Evolutionary conservation across 2,329 filamentous ascomycete species (phyloP), one percentile per base, ranked within the genome.

Genomic region (Fusarium sp.): DNA sequence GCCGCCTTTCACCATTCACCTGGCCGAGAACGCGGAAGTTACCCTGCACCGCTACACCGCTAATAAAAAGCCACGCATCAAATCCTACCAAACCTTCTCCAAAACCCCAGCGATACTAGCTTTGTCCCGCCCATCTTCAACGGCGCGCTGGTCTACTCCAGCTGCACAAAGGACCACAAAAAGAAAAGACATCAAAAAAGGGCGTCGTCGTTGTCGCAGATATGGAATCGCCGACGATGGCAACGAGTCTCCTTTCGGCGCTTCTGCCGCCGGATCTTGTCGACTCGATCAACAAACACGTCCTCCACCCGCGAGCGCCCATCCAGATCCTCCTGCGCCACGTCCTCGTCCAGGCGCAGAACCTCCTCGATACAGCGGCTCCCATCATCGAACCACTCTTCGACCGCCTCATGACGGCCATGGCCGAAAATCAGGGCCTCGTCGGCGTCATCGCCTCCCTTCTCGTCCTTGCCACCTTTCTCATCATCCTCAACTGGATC

Each of bases 401-500:
- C 64, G 85, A 88, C 78, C 83, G 82, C 66, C 74, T 79, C 10
- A 67, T 84, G 61, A 71, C 78, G 34, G 71, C 81, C 20, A 79
- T 85, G 37, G 76, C 78, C 41, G 81, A 81, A 25, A 81, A 84
- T 78, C 80, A 83, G 75, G 80, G 80, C 50, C 69, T 80, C 50
- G 76, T 81, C 68, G 79, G 80, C 62, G 66, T 81, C 62, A 67
- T 83, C 59, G 76, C 82, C 14, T 80, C 82, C 56, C 77, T 83
- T 39, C 76, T 81, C 32, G 71, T 83, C 16, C 71, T 84, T 65
- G 83, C 92, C 52, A 76, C 91, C 34, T 83, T 91, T 65, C 82
- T 96, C 61, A 86, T 95, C 80, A 81, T 95, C 66, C 85, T 97
- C 73, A 88, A 92, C 80, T 92, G 93, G 85, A 85, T 95, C 20